These are phyloP conservation scores for Trifolium subterraneum DNA, from an alignment of 306 rosid species.

Conservation along the genomic window DNA sequence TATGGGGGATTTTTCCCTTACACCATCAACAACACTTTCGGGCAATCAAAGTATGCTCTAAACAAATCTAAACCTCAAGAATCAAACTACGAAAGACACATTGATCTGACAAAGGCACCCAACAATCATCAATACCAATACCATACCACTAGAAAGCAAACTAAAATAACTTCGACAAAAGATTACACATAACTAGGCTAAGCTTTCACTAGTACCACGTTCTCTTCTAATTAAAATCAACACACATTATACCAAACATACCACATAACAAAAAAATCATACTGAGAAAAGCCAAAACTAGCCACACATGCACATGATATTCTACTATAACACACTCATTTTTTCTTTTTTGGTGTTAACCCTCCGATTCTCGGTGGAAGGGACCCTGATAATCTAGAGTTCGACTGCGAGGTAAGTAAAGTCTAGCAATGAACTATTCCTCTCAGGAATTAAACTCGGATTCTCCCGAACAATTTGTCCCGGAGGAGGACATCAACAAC, in stretches of 20 bases:
- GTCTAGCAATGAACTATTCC: too few species aligned
- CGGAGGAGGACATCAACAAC: too few species aligned
- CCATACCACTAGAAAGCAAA: neutral
- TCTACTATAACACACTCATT: neutral
- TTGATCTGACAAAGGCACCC: neutral
- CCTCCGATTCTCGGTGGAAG: too few species aligned
- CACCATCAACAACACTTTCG: neutral
- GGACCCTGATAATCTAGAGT: too few species aligned
- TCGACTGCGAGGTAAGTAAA: too few species aligned
- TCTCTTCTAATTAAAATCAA: conserved; percentile 7
- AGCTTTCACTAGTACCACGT: neutral
- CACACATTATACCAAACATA: conserved; percentile 5
- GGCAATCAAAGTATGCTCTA: conserved; percentile 1
- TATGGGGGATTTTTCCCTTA: neutral
- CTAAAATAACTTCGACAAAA: conserved; percentile 12
- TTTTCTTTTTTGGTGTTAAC: too few species aligned
- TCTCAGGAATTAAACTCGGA: too few species aligned
- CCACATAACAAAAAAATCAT: neutral
- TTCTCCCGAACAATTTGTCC: too few species aligned
- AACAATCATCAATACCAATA: neutral
- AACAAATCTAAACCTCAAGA: conserved; percentile 3
- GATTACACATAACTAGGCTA: neutral
- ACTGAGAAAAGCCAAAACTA: conserved; percentile 10
- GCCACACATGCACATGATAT: conserved; percentile 6
- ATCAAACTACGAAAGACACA: conserved; percentile 3